A percentile compares a stretch with the other conserved stretches of the same genome.
phyloP scores from a whole-genome alignment of 2,329 filamentous ascomycete genomes.

The Diaporthe humulicola region DNA sequence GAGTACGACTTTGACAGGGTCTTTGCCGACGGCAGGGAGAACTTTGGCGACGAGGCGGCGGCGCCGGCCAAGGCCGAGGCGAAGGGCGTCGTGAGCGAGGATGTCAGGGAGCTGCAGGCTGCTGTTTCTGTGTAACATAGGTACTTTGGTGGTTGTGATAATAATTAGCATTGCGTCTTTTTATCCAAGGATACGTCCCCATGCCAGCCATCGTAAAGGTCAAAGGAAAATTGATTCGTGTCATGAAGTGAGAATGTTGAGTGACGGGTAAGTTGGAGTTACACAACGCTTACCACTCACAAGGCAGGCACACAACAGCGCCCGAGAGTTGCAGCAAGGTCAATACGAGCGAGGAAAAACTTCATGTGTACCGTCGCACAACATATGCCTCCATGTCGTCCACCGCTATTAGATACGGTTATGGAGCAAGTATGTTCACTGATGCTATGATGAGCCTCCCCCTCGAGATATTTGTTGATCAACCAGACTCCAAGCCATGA shows the following conservation, averaged over 20 bases:
- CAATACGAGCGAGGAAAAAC: background rate
- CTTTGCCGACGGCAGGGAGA: slow-evolving; percentile 58
- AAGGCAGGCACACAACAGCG: too few relatives aligned
- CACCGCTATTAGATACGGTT: background rate
- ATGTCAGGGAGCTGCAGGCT: slow-evolving; percentile 27
- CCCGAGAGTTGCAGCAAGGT: background rate
- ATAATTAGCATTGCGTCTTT: background rate
- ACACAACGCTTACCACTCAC: background rate
- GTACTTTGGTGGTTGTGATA: background rate
- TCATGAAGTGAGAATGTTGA: background rate
- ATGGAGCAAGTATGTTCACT: background rate
- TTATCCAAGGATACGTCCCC: too few relatives aligned
- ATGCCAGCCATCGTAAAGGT: background rate
- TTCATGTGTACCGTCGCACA: background rate
- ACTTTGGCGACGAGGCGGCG: slow-evolving; percentile 48
- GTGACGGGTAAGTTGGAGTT: too few relatives aligned
- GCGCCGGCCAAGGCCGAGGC: slow-evolving; percentile 6
- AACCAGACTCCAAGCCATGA: background rate
- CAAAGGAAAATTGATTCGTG: fast-evolving
- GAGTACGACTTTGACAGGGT: slow-evolving; percentile 71
- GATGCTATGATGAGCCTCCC: background rate
- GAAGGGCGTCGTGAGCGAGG: slow-evolving; percentile 34
- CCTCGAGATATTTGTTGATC: background rate
- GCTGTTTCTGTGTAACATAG: slow-evolving; percentile 18
- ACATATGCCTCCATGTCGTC: background rate